A percentile compares a stretch with the other conserved stretches of the same genome.
These are phyloP conservation scores for Exophiala dermatitidis DNA, from an alignment of 2,329 filamentous ascomycete genomes.

Conservation along the genomic window DNA sequence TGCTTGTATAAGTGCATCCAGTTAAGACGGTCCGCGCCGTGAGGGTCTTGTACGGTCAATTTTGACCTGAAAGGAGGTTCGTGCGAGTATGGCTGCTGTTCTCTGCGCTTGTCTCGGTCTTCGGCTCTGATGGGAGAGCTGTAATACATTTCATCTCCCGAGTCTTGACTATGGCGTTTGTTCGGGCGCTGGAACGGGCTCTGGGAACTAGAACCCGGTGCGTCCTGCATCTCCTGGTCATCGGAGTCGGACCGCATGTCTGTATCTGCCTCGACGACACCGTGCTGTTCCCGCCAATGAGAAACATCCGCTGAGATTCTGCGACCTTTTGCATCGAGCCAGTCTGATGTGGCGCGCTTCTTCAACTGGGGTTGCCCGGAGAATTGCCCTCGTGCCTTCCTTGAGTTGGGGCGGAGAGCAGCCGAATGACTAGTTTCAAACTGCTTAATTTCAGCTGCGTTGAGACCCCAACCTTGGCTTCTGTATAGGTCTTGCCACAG, in stretches of 20 bases:
- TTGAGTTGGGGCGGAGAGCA: conserved; percentile 30
- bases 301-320: conserved; percentile 25
- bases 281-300: conserved; percentile 44
- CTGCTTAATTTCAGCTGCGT: conserved; percentile 56
- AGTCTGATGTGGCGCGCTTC: conserved; percentile 44
- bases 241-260: conserved; percentile 32
- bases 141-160: conserved; percentile 25
- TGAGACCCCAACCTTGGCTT: conserved; percentile 75
- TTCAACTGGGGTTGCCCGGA: conserved; percentile 46
- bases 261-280: conserved; percentile 41
- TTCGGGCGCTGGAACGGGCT: conserved; percentile 24
- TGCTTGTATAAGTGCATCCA: conserved; percentile 93
- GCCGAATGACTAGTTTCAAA: conserved; percentile 51
- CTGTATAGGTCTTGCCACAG: conserved; percentile 81
- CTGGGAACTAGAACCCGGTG: conserved; percentile 6
- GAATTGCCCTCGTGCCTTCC: conserved; percentile 40
- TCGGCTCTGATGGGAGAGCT: background rate
- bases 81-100: background rate
- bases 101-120: conserved; percentile 2
- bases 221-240: conserved; percentile 41
- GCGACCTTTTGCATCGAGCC: conserved; percentile 35
- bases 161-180: conserved; percentile 24
- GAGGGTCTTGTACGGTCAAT: conserved; percentile 31
- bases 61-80: conserved; percentile 30
- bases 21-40: conserved; percentile 56